phyloP scores from a whole-genome alignment of 192 early-diverging fungal species.

The Coemansia asiatica region DNA sequence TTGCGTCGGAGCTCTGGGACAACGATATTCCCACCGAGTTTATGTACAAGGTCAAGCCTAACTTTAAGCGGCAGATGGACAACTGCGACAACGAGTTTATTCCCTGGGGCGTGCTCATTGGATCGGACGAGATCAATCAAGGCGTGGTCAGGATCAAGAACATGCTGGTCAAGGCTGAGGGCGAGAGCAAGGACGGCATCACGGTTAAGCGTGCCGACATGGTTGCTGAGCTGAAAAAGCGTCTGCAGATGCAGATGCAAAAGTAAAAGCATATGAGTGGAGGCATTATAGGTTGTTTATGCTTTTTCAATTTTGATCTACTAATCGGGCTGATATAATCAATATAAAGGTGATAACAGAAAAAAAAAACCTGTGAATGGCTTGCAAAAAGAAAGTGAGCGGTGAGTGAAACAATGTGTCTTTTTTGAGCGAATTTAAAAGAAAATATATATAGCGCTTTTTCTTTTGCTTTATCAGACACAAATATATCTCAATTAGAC shows the following conservation, averaged over 20 bases:
- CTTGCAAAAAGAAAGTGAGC: too few relatives aligned
- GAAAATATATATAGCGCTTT: neutral
- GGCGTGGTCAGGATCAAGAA: slow-evolving; percentile 88
- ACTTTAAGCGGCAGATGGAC: slow-evolving; percentile 75
- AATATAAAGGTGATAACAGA: neutral
- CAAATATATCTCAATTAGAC: too few relatives aligned
- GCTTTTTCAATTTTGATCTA: neutral
- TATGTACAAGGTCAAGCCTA: slow-evolving; percentile 89
- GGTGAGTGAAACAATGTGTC: neutral
- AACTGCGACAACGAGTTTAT: slow-evolving; percentile 82
- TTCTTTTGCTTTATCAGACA: neutral
- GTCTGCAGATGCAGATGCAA: slow-evolving; percentile 48
- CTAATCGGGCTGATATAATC: neutral
- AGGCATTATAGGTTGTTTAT: too few relatives aligned
- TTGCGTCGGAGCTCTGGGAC: slow-evolving; percentile 90
- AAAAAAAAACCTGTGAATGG: neutral
- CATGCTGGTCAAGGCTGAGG: slow-evolving; percentile 54
- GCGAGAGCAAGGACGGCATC: slow-evolving; percentile 51
- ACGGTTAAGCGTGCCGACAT: slow-evolving; percentile 60
- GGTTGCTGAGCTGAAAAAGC: slow-evolving; percentile 62
- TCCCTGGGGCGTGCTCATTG: slow-evolving; percentile 88
- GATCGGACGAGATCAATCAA: slow-evolving; percentile 73
- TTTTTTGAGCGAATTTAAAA: neutral
- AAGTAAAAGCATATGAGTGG: too few relatives aligned
- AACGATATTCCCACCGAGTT: slow-evolving; percentile 86